phyloP scores from a whole-genome alignment of 2,329 filamentous ascomycete species.

The Trichoderma aggressivum region DNA sequence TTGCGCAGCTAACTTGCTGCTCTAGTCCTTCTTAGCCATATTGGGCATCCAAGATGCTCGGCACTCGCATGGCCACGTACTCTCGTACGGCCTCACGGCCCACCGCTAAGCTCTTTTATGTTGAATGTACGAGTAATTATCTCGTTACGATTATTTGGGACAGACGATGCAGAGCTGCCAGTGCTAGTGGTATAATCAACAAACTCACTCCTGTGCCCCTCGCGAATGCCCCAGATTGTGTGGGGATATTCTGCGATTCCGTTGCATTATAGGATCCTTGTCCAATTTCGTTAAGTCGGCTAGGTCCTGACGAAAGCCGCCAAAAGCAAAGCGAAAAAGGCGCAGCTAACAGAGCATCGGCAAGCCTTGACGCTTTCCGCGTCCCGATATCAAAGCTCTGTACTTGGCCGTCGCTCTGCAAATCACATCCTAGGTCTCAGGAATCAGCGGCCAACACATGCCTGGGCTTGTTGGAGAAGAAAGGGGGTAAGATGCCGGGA shows the following conservation, averaged over 20 bases:
- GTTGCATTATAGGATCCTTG: background rate
- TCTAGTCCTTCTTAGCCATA: background rate
- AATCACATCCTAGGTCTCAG: background rate
- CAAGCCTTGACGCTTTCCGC: background rate
- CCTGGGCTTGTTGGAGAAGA: background rate
- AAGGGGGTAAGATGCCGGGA: background rate
- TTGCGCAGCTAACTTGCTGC: background rate
- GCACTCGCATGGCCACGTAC: background rate
- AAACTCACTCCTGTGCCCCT: background rate
- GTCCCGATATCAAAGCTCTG: background rate
- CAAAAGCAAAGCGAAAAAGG: background rate
- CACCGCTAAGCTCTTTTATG: background rate
- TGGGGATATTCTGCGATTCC: background rate
- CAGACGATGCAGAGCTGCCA: background rate
- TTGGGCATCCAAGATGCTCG: background rate
- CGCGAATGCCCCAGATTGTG: slow-evolving; percentile 3
- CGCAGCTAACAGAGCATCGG: background rate
- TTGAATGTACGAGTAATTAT: too few species aligned
- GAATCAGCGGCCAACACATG: background rate
- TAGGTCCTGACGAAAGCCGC: background rate
- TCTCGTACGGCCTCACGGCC: background rate
- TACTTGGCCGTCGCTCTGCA: background rate
- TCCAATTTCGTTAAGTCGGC: background rate
- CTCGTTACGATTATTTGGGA: background rate
- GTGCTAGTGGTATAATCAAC: background rate